Percentiles rank a stretch among this genome's conserved stretches.
phyloP scores from a whole-genome alignment of 2,329 filamentous ascomycete species.

The Myriosclerotinia scirpicola region DNA sequence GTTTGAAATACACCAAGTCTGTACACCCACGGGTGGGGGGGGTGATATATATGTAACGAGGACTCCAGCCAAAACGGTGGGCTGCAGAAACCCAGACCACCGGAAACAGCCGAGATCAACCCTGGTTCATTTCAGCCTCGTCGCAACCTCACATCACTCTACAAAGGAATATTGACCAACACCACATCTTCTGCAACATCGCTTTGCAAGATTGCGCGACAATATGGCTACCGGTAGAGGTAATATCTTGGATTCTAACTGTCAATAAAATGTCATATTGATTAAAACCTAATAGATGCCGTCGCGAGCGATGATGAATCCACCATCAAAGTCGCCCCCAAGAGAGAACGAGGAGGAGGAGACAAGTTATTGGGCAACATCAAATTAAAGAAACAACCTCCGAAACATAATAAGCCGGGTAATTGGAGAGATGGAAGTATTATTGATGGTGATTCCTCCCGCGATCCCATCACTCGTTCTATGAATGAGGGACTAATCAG shows the following conservation, averaged over 20 bases:
- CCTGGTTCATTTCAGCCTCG: neutral
- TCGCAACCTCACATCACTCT: constrained; percentile 15
- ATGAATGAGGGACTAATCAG: constrained; percentile 14
- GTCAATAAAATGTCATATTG: neutral
- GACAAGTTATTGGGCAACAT: constrained; percentile 51
- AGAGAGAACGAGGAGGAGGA: constrained; percentile 41
- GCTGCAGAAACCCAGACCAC: no score
- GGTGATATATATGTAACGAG: no score
- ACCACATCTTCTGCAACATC: constrained; percentile 5
- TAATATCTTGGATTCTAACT: neutral
- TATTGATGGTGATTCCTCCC: constrained; percentile 50
- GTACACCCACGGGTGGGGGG: no score
- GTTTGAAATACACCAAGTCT: no score
- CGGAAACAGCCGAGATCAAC: neutral
- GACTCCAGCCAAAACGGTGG: no score
- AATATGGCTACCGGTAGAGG: constrained; percentile 14
- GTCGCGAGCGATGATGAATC: constrained; percentile 52
- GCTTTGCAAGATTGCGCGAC: neutral
- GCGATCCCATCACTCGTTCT: neutral
- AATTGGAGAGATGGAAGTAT: constrained; percentile 71
- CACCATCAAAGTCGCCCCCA: constrained; percentile 63
- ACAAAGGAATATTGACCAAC: constrained; percentile 6
- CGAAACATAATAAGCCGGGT: constrained; percentile 64
- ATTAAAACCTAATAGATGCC: constrained; percentile 24
- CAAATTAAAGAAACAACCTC: constrained; percentile 62